Evolutionary conservation across 805 yeast genomes (phyloP).

Genomic region (Teunomyces gatunensis): DNA sequence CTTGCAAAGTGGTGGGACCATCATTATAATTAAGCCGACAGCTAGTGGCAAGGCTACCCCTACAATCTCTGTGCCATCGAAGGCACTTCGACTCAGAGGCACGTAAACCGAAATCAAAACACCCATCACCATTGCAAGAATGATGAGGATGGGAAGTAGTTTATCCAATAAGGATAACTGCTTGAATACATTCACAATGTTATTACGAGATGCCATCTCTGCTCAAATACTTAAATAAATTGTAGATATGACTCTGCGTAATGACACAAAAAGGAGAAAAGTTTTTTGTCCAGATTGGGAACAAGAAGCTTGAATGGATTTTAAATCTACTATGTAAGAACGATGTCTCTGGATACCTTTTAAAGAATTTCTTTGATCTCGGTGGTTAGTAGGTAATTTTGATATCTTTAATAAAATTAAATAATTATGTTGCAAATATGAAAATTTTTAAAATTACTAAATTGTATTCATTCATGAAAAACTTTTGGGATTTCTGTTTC

Average conservation of each 20-base stretch:
- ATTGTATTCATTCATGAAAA: too few relatives aligned
- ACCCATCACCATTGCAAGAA: conserved; percentile 38
- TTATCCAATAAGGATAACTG: conserved; percentile 31
- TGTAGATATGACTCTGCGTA: too few relatives aligned
- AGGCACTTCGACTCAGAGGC: conserved; percentile 34
- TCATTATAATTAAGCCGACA: conserved; percentile 52
- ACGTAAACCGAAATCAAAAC: conserved; percentile 41
- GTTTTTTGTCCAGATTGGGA: too few relatives aligned
- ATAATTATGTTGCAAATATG: too few relatives aligned
- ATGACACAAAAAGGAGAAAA: background rate
- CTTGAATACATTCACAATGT: background rate
- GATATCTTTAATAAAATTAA: too few relatives aligned
- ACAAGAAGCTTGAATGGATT: too few relatives aligned
- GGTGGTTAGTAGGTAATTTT: too few relatives aligned
- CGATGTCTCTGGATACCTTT: too few relatives aligned
- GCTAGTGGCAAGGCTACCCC: conserved; percentile 47
- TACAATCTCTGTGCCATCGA: conserved; percentile 32
- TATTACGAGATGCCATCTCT: background rate
- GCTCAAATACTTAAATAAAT: too few relatives aligned
- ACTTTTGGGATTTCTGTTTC: conserved; percentile 1
- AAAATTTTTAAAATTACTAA: too few relatives aligned
- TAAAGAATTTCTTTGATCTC: too few relatives aligned
- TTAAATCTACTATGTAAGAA: too few relatives aligned
- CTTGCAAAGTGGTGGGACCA: conserved; percentile 56
- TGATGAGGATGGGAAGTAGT: conserved; percentile 32